phyloP scores from a whole-genome alignment of 2,329 filamentous ascomycete genomes.

The Pseudocercospora vitis region DNA sequence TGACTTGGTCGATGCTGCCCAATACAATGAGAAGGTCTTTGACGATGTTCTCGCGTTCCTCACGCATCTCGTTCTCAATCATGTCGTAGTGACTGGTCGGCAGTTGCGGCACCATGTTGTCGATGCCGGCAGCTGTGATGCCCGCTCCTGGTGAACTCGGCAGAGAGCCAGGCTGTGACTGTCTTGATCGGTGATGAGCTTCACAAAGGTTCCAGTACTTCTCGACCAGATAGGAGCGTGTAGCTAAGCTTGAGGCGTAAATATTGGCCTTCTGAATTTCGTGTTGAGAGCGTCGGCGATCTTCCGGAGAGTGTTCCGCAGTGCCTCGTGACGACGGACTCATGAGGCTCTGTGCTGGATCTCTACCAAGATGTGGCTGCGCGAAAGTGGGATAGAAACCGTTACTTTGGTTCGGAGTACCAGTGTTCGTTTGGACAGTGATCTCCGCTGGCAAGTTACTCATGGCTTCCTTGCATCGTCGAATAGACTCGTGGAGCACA shows the following conservation, averaged over 20 bases:
- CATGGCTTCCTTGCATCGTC: slow-evolving; percentile 67
- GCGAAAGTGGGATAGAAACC: slow-evolving; percentile 29
- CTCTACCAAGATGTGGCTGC: slow-evolving; percentile 28
- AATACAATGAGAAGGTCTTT: slow-evolving; percentile 74
- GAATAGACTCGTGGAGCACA: slow-evolving; percentile 69
- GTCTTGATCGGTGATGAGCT: slow-evolving; percentile 48
- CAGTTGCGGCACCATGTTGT: slow-evolving; percentile 35
- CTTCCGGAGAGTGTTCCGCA: slow-evolving; percentile 39
- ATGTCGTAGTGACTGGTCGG: slow-evolving; percentile 42
- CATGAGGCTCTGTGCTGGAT: slow-evolving; percentile 33
- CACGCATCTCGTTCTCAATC: slow-evolving; percentile 65
- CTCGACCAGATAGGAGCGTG: slow-evolving; percentile 80
- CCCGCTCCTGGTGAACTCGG: slow-evolving; percentile 36
- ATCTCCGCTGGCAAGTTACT: slow-evolving; percentile 69
- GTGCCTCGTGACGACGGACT: slow-evolving; percentile 36
- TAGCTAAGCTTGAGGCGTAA: slow-evolving; percentile 76
- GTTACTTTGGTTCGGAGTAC: slow-evolving; percentile 31
- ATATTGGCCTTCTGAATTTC: slow-evolving; percentile 94
- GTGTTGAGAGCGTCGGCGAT: slow-evolving; percentile 61
- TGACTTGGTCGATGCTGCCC: slow-evolving; percentile 75
- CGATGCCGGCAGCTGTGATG: slow-evolving; percentile 41
- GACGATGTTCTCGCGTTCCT: slow-evolving; percentile 78
- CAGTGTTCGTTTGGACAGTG: slow-evolving; percentile 53
- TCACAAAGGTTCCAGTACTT: slow-evolving; percentile 79
- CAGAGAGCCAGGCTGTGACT: slow-evolving; percentile 45